phyloP scores from a whole-genome alignment of 192 early-diverging fungal genomes.

The Gamsiella multidivaricata region DNA sequence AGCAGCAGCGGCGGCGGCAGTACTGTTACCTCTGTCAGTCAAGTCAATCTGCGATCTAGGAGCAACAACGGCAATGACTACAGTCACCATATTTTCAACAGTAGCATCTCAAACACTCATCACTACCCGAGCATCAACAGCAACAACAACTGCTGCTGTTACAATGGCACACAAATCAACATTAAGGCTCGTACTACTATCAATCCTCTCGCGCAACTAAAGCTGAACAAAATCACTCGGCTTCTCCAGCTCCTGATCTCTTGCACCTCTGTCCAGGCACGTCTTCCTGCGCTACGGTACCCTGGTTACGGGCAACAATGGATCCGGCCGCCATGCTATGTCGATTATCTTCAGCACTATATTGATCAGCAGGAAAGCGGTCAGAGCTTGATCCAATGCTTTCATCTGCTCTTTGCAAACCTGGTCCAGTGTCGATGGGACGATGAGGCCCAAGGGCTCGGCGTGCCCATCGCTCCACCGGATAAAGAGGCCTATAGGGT shows the following conservation, averaged over 20 bases:
- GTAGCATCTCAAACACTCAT: too few species aligned
- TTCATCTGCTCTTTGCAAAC: slow-evolving; percentile 41
- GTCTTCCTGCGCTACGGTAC: slow-evolving; percentile 39
- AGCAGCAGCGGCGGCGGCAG: background rate
- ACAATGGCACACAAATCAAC: background rate
- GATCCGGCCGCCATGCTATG: slow-evolving; percentile 39
- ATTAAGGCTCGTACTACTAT: background rate
- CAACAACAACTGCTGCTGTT: background rate
- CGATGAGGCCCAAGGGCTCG: background rate
- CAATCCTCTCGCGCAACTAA: slow-evolving; percentile 7
- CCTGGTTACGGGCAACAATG: slow-evolving; percentile 51
- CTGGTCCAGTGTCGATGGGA: slow-evolving; percentile 13
- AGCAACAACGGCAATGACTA: background rate
- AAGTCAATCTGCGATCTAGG: background rate
- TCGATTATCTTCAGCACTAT: slow-evolving; percentile 37
- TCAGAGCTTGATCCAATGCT: slow-evolving; percentile 30
- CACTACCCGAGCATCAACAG: slow-evolving; percentile 6
- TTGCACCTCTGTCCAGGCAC: slow-evolving; percentile 35
- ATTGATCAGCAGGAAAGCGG: slow-evolving; percentile 16
- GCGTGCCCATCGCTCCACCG: slow-evolving; percentile 6
- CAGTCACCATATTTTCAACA: too few species aligned
- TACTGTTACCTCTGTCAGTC: background rate
- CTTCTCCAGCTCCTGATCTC: slow-evolving; percentile 41
- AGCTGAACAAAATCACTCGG: slow-evolving; percentile 29
- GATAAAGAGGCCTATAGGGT: slow-evolving; percentile 34